Conservation (phyloP, 2,329 filamentous ascomycete species). For the Stylonectria norvegica region DNA sequence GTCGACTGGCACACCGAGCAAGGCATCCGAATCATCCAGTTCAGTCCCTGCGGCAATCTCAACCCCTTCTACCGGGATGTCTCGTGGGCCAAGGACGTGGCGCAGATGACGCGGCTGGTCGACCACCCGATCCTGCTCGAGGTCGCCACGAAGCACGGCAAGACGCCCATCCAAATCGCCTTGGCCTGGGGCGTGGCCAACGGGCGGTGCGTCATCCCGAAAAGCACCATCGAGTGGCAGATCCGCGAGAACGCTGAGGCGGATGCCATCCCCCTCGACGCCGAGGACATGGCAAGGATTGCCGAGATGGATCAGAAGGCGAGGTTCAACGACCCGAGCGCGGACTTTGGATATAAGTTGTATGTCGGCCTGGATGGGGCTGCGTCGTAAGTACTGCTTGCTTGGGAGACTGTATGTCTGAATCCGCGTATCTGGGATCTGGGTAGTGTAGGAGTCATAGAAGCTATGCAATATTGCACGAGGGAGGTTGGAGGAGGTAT, state of each 20-base stretch:
- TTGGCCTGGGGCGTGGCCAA: constrained; percentile 32
- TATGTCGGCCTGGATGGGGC: constrained; percentile 1
- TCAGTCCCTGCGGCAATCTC: constrained; percentile 32
- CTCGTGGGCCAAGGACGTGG: constrained; percentile 26
- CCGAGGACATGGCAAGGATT: neutral
- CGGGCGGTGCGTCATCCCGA: constrained; percentile 33
- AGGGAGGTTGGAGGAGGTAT: no score
- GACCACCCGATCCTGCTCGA: constrained; percentile 23
- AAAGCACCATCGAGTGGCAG: constrained; percentile 33
- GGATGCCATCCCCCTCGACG: neutral
- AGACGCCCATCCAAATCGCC: constrained; percentile 29
- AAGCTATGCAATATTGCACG: no score
- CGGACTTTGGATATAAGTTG: constrained; percentile 1
- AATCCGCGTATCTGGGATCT: no score
- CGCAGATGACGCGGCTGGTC: constrained; percentile 25
- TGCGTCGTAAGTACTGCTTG: neutral
- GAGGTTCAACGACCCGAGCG: constrained; percentile 2
- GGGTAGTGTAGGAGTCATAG: no score
- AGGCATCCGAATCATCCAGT: constrained; percentile 31
- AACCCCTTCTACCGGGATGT: constrained; percentile 29
- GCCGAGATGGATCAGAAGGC: constrained; percentile 2
- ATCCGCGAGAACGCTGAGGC: constrained; percentile 13
- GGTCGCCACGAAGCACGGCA: constrained; percentile 24
- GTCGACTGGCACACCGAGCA: constrained; percentile 18
- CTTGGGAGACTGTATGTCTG: neutral